Conservation (phyloP, 768 basidiomycete species). For the Pisolithus albus region DNA sequence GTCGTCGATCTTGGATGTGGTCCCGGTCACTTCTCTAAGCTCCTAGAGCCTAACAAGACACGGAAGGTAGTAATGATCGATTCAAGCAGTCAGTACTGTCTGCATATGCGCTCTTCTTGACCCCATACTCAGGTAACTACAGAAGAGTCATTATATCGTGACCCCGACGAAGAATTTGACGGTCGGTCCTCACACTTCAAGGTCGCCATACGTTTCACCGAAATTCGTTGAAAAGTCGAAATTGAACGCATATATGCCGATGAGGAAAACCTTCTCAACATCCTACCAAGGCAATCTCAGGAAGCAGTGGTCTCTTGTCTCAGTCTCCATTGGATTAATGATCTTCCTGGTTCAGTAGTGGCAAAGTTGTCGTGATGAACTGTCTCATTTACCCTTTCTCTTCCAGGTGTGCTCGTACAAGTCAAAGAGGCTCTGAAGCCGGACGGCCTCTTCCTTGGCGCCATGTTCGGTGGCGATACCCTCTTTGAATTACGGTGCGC, state of each 20-base stretch:
- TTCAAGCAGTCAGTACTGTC: conserved; percentile 57
- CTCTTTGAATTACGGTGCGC: conserved; percentile 82
- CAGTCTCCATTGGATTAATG: conserved; percentile 95
- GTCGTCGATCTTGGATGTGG: conserved; percentile 88
- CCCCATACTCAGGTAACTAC: conserved; percentile 4
- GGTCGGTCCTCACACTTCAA: conserved; percentile 37
- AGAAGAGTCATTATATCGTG: conserved; percentile 71
- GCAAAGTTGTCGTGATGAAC: background rate
- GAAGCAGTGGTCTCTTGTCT: conserved; percentile 91
- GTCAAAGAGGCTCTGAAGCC: conserved; percentile 78
- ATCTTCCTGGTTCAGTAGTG: conserved; percentile 69
- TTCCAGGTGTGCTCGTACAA: conserved; percentile 73
- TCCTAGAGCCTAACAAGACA: conserved; percentile 62
- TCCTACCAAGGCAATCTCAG: conserved; percentile 65
- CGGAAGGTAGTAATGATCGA: conserved; percentile 81
- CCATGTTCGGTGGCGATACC: conserved; percentile 93
- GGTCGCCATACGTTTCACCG: background rate
- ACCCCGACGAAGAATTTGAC: conserved; percentile 74
- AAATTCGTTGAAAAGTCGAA: conserved; percentile 44
- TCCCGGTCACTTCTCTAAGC: conserved; percentile 84
- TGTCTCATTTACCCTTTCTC: conserved; percentile 1
- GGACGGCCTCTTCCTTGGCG: conserved; percentile 91
- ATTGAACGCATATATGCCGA: conserved; percentile 75
- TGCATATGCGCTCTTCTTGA: background rate
- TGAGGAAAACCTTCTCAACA: conserved; percentile 71